Evolutionary conservation across 257 asterid species (phyloP), one percentile per base, ranked within the genome.

Genomic region (Nicotiana undulata): DNA sequence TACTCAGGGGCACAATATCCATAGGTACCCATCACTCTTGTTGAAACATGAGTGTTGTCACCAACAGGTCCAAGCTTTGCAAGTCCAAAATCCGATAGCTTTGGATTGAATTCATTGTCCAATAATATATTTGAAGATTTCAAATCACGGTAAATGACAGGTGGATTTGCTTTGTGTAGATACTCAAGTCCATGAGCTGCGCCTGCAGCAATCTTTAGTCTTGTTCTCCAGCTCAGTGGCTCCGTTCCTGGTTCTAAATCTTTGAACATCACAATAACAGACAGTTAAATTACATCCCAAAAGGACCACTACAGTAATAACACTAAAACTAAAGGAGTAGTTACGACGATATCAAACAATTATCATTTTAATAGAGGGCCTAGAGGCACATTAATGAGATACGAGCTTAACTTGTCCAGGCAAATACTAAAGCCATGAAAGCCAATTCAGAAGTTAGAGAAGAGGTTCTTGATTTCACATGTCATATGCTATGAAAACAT

Each of bases 1-100:
- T 94, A 94, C 79, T 94, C 98, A 0, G 98, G 98, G 24, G 97
- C 97, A 76, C 98, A 94, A 64, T 92, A 94, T 37, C 98, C 98
- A 12, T 90, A 91, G 52, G 98, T 94, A 29, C 98, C 98, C 98
- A 94, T 93, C 29, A 94, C 97, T 26, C 97, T 90, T 1, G 98
- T 94, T n/a, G 97, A 93, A 65, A 94, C 98, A 29, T 94, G 98
- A 51, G 97, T 90, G 26, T 93, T 91, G 80, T 93, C 98, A 1
- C 98, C 98, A 28, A 94, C 94, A 0, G 97, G 97, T 11, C 98
- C 98, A 13, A 94, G 86, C 82, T 93, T 94, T 24, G 98, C 98
- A 2, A 94, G 96, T 3, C 98, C 98, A 17, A 93, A 94, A 90
- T 94, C 98, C 0, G 97, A 94, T 24, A 94, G 90, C 90, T 90